Evolutionary conservation across 805 yeast genomes (phyloP), one percentile per base, ranked within the genome.

Genomic region (Barnettozyma californica): DNA sequence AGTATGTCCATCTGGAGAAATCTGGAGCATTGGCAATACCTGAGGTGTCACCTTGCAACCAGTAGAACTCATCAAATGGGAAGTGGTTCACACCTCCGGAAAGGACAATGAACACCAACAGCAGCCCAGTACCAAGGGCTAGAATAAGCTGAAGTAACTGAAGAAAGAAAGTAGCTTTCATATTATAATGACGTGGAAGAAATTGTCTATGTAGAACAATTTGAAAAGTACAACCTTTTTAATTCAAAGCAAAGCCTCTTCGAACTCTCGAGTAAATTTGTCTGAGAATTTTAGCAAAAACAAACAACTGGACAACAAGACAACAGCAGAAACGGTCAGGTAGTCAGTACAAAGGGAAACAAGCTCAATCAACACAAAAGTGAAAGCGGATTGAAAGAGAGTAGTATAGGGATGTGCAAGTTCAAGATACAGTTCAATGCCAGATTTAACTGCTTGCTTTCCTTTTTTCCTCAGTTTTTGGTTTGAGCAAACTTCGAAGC

Each of bases 1-100:
- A 86, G 70, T 80, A 84, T 2, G 91, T 84, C 91, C 91, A 86
- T 59, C 87, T 80, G n/a, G 88, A 70, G 43, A 70, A 58, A 34
- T 63, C 64, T 20, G 71, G 64, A 8, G 85, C 84, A 40, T 71
- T 64, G 3, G 70, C 51, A 48, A 84, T 79, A 41, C 62, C 63
- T 2, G 80, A 67, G 44, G 92, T 85, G 60, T 84, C 83, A 44
- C 83, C 91, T 63, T 77, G 70, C 34, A 86, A 61, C 88, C 89
- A 83, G 67, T 81, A 86, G 59, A 85, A 84, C 29, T 67, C 68
- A 65, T 83, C 71, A 56, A 85, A 72, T 25, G 91, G 89, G 70
- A 66, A 76, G 53, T 70, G 65, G 53, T 73, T 63, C 29, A 81
- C 70, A 2, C 85, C 69, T 45, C 92, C 91, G 2, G 89, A 80